Evolutionary conservation across 192 early-diverging fungal genomes (phyloP), one percentile per base, ranked within the genome.

Genomic region (Coemansia brasiliensis): DNA sequence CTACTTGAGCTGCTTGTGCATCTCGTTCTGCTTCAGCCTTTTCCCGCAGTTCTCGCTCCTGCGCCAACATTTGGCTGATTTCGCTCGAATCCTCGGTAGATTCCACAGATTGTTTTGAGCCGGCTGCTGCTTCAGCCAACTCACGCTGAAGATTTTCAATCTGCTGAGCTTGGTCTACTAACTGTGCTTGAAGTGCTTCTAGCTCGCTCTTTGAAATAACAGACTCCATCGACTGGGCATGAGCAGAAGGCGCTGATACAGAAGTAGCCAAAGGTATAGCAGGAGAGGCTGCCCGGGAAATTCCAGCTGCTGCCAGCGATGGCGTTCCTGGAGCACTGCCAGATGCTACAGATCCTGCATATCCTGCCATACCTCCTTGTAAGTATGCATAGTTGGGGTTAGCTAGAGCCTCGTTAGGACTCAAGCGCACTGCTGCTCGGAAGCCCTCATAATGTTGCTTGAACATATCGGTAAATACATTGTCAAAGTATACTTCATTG

Each of bases 391-490:
- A 78, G 63, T 27, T 72, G 26, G 73, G 67, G 44, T 67, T 67
- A n/a, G 59, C 52, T 57, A 60, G 24, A 2, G 37, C 42, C 55
- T 64, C 64, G 39, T 63, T 37, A 8, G 61, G 61, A 3, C 53
- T 68, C 46, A 74, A 39, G 43, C 69, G 59, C 48, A 63, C 69
- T 2, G 55, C 48, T 0, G 52, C 52, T 18, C 49, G 63, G 50
- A 64, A 66, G 49, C 70, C 82, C 90, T 93, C 93, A 63, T 87
- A 89, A 20, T 82, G 88, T 37, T 82, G 61, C 63, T 92, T 93
- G 67, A 95, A 87, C 57, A 95, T 78, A 17, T 94, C 90, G 12
- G 89, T 87, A 81, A 95, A 95, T 9, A 83, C 66, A 46, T 82
- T 82, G 77, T 94, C 93, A 77, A 98, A 90, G 57, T 80, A 89